Evolutionary conservation across 805 yeast genomes (phyloP).

Genomic region (Yamadazyma insecticola): DNA sequence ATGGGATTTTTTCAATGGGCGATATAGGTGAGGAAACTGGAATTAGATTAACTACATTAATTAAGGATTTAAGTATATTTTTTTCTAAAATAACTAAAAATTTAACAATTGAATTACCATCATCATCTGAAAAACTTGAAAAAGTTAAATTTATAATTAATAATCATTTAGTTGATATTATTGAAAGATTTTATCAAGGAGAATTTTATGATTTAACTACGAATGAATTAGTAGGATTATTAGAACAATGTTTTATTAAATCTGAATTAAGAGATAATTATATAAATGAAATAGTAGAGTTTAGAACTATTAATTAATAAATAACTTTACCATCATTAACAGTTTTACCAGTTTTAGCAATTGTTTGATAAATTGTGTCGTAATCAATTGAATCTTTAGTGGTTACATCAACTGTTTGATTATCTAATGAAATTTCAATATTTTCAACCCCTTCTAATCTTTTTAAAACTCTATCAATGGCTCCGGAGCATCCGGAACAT

Average conservation of each 20-base stretch:
- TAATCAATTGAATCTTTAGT: conserved; percentile 52
- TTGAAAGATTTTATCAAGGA: conserved; percentile 49
- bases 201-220: conserved; percentile 46
- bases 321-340: conserved; percentile 35
- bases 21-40: conserved; percentile 37
- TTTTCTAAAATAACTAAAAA: conserved; percentile 18
- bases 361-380: conserved; percentile 75
- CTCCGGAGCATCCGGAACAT: conserved; percentile 85
- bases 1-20: conserved; percentile 17
- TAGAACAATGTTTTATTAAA: conserved; percentile 42
- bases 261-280: conserved; percentile 42
- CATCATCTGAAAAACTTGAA: conserved; percentile 22
- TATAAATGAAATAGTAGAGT: conserved; percentile 43
- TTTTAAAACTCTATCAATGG: conserved; percentile 72
- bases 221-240: conserved; percentile 37
- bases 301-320: conserved; percentile 24
- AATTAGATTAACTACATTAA: conserved; percentile 22
- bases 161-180: conserved; percentile 41
- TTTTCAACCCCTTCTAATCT: conserved; percentile 70
- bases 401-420: conserved; percentile 77
- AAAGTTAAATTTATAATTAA: conserved; percentile 30
- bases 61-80: conserved; percentile 19
- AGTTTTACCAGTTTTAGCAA: conserved; percentile 87
- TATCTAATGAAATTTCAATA: conserved; percentile 69
- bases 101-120: conserved; percentile 13